Base-by-base conservation (phyloP, 2,329 filamentous ascomycete species). In the Endocalyx cinctus region DNA sequence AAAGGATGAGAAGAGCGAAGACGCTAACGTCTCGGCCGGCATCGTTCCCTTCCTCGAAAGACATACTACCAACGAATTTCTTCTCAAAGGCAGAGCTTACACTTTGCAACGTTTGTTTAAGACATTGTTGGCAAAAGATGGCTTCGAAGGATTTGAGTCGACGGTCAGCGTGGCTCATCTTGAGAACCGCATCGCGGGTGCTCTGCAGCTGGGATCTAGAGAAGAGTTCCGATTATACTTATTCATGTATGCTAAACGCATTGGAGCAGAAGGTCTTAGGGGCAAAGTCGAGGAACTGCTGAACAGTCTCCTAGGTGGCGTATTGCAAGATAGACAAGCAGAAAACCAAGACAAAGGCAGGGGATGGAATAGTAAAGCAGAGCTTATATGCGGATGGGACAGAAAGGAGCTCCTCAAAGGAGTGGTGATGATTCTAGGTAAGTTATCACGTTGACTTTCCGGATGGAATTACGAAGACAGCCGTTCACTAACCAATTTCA, bases 201-300 rank as follows among this genome's bases (percentile, higher is more conserved):
- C 92, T 1, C 65, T 94, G 54, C 83, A 87, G 39, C 67, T 98
- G 1, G 86, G 84, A 4, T 84, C 92, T 0, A 84, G 80, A 48
- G 89, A 97, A 38, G 92, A 98, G 57, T 98, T 97, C 64, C 79
- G 87, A 37, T 70, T 95, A 2, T 97, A 97, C 53, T 67, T 98
- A n/a, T 84, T 88, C 52, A 97, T 97, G 88, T 98, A 98, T 53
- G 90, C 89, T 4, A 97, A 96, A 65, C 81, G 92, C 1, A 76
- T 98, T 5, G 92, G 92, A 1, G 87, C 88, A 0, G 94, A 98
- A 59, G 88, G 88, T 0, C 67, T 90, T 32, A 79, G 83, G 47
- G 73, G 78, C 36, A 98, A 98, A 64, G 88, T 96, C 3, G 90
- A 97, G 57, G 94, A 98, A 64, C 68, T 98, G 8, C 67, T 97